Conservation (phyloP, 2,329 filamentous ascomycete genomes). For the Alternaria arborescens region DNA sequence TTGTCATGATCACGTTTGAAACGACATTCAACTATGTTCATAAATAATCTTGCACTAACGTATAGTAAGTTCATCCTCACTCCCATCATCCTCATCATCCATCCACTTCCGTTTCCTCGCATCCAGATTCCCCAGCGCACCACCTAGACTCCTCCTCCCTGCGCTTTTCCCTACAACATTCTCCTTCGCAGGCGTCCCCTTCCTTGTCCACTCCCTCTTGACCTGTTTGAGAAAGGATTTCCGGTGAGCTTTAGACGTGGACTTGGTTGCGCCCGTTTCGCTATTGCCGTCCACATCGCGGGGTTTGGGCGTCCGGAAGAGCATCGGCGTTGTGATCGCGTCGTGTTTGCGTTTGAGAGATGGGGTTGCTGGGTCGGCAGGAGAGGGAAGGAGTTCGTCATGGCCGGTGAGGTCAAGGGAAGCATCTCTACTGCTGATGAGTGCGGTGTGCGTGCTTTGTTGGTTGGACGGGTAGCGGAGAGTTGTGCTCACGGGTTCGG, state of each 20-base stretch:
- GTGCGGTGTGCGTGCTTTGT: background rate
- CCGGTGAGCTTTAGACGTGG: slow-evolving; percentile 17
- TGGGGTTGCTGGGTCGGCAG: background rate
- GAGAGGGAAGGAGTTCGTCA: slow-evolving; percentile 4
- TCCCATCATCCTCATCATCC: slow-evolving; percentile 12
- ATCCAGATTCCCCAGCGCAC: background rate
- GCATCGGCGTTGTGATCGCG: slow-evolving; percentile 20
- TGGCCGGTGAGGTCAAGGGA: slow-evolving; percentile 15
- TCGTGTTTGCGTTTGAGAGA: slow-evolving; percentile 36
- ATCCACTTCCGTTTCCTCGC: slow-evolving; percentile 8
- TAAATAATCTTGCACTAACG: background rate
- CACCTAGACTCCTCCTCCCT: slow-evolving; percentile 1
- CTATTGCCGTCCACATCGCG: slow-evolving; percentile 3
- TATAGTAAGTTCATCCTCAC: slow-evolving; percentile 41
- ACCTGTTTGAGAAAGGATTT: slow-evolving; percentile 29
- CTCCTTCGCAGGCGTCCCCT: slow-evolving; percentile 13
- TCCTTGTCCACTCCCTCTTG: slow-evolving; percentile 36
- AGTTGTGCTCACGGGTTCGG: background rate
- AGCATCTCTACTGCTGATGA: background rate
- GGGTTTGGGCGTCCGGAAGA: slow-evolving; percentile 25
- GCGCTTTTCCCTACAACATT: background rate
- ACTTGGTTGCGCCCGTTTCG: slow-evolving; percentile 8
- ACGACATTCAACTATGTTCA: background rate
- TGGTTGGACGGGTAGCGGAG: background rate
- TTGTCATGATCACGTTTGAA: fast-evolving